Evolutionary conservation across 2,329 filamentous ascomycete species (phyloP).

Genomic region (Camillea tinctor): DNA sequence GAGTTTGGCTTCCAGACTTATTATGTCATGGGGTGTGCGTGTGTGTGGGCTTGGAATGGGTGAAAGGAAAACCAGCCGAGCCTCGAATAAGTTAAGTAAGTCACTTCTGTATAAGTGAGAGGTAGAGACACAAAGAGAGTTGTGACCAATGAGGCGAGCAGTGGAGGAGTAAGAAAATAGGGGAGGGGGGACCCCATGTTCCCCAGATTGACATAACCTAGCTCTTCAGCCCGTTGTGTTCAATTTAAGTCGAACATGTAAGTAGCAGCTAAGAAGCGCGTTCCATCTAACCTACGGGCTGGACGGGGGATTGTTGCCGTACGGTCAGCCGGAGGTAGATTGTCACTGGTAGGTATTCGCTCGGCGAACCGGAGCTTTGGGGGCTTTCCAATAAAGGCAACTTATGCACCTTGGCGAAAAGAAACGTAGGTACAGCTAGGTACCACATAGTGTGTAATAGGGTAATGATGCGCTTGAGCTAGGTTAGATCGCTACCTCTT

Average conservation of each 20-base stretch:
- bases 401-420: constrained; percentile 9
- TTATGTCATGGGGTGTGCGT: not conserved
- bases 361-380: constrained; percentile 23
- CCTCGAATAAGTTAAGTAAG: not conserved
- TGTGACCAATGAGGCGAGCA: not conserved
- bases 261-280: not conserved
- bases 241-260: too few species aligned
- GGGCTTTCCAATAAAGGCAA: not conserved
- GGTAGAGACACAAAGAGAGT: not conserved
- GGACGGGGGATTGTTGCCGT: not conserved
- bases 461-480: too few species aligned
- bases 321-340: constrained; percentile 20
- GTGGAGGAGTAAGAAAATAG: not conserved
- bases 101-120: not conserved
- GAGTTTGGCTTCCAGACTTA: not conserved
- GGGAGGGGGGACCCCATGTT: not conserved
- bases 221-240: too few species aligned
- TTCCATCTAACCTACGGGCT: too few species aligned
- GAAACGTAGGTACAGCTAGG: not conserved
- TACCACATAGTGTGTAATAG: too few species aligned
- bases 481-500: too few species aligned
- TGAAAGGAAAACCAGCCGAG: not conserved
- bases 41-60: not conserved
- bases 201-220: not conserved
- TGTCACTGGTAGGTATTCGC: constrained; percentile 7